Evolutionary conservation across 2,329 filamentous ascomycete genomes (phyloP).

Genomic region (Beauveria scarabaeidicola): DNA sequence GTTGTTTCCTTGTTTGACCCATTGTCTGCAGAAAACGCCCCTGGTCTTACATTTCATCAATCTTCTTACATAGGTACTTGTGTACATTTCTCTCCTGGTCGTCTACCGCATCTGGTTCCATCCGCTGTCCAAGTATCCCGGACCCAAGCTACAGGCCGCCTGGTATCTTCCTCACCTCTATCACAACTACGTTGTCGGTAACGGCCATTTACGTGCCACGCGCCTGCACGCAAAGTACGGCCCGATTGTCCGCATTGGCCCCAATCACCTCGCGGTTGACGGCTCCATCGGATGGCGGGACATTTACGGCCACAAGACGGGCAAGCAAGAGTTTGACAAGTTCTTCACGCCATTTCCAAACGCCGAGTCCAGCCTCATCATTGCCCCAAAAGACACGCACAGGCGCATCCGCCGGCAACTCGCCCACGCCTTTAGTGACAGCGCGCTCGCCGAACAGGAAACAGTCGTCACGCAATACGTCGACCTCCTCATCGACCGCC

Average conservation of each 20-base stretch:
- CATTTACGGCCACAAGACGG: slow-evolving; percentile 21
- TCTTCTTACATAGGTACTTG: background rate
- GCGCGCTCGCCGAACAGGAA: slow-evolving; percentile 24
- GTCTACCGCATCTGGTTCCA: slow-evolving; percentile 14
- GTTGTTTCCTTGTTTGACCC: background rate
- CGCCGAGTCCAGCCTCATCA: slow-evolving; percentile 14
- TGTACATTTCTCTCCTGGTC: background rate
- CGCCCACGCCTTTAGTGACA: slow-evolving; percentile 23
- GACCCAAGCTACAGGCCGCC: slow-evolving; percentile 17
- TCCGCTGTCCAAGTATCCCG: slow-evolving; percentile 22
- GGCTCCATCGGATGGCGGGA: slow-evolving; percentile 25
- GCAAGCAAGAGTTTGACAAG: slow-evolving; percentile 14
- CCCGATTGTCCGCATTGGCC: slow-evolving; percentile 32
- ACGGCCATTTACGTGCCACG: slow-evolving; percentile 10
- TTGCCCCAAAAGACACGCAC: slow-evolving; percentile 14
- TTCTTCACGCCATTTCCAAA: background rate
- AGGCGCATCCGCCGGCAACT: slow-evolving; percentile 19
- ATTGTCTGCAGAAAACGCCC: background rate
- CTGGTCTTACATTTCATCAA: background rate
- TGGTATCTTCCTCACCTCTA: slow-evolving; percentile 16
- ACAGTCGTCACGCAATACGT: slow-evolving; percentile 20
- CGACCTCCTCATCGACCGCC: slow-evolving; percentile 17
- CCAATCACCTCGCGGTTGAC: slow-evolving; percentile 30
- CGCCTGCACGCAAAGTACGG: slow-evolving; percentile 21
- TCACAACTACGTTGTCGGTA: slow-evolving; percentile 8